Percentiles rank a stretch among this genome's conserved stretches.
Conservation (phyloP, 2,329 filamentous ascomycete genomes). For the Zasmidium angulare region DNA sequence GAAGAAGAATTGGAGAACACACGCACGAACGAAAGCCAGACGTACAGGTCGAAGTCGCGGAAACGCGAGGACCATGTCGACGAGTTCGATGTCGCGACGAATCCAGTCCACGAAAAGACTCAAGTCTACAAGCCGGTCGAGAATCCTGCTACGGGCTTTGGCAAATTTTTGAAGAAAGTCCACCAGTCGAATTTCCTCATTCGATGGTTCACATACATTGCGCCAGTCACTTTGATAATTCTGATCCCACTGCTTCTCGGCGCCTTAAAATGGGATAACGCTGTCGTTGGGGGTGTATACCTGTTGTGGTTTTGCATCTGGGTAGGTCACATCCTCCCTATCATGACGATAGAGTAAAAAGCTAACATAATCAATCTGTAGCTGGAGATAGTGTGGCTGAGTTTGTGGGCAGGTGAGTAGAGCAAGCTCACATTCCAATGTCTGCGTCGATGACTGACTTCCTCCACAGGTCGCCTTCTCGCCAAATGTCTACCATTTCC, state of each 20-base stretch:
- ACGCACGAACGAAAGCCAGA: slow-evolving; percentile 37
- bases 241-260: slow-evolving; percentile 69
- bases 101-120: slow-evolving; percentile 66
- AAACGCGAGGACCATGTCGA: slow-evolving; percentile 57
- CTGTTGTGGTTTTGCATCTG: slow-evolving; percentile 92
- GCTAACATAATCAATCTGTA: too few species aligned
- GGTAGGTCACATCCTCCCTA: too few species aligned
- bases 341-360: too few species aligned
- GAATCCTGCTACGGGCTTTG: slow-evolving; percentile 61
- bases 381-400: slow-evolving; percentile 87
- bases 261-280: slow-evolving; percentile 53
- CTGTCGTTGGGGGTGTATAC: slow-evolving; percentile 69
- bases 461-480: slow-evolving; percentile 72
- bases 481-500: slow-evolving; percentile 64
- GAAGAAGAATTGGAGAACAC: slow-evolving; percentile 29
- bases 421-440: too few species aligned
- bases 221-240: slow-evolving; percentile 63
- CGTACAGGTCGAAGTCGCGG: slow-evolving; percentile 54
- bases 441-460: slow-evolving; percentile 17
- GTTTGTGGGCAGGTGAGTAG: too few species aligned
- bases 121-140: slow-evolving; percentile 65
- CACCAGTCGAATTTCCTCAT: slow-evolving; percentile 66
- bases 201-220: slow-evolving; percentile 71
- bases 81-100: slow-evolving; percentile 67
- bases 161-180: slow-evolving; percentile 63